Conservation (phyloP, 1,139 yeast genomes). For the Geotrichum klebahnii region DNA sequence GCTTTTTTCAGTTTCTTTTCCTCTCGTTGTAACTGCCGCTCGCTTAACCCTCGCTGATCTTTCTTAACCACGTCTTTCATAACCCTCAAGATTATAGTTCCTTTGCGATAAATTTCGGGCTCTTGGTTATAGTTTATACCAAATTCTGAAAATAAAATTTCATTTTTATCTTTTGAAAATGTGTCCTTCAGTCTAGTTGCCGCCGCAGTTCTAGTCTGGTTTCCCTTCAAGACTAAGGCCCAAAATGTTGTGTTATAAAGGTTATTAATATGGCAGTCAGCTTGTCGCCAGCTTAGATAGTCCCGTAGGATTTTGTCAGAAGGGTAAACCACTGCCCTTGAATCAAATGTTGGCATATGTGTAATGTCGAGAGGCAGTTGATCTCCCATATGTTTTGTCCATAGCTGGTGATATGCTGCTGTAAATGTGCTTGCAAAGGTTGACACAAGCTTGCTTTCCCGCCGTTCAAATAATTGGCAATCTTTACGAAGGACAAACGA, state of each 20-base stretch:
- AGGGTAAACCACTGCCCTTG: conserved; percentile 86
- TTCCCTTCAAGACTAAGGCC: conserved; percentile 73
- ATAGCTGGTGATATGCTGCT: conserved; percentile 62
- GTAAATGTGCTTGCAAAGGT: conserved; percentile 81
- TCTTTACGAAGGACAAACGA: conserved; percentile 65
- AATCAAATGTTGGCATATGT: conserved; percentile 81
- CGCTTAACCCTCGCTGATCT: conserved; percentile 31
- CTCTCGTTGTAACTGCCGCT: conserved; percentile 51
- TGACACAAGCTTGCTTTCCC: conserved; percentile 74
- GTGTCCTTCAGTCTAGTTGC: conserved; percentile 72
- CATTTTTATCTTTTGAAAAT: conserved; percentile 77
- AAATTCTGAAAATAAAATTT: conserved; percentile 69
- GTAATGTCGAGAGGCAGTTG: conserved; percentile 39
- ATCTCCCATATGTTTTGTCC: conserved; percentile 42
- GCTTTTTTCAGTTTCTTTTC: conserved; percentile 51
- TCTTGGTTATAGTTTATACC: conserved; percentile 88
- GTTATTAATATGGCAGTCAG: conserved; percentile 93
- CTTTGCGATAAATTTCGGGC: conserved; percentile 81
- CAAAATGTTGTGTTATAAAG: conserved; percentile 91
- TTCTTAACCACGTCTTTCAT: conserved; percentile 23
- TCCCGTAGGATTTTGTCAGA: conserved; percentile 58
- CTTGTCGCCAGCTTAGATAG: conserved; percentile 93
- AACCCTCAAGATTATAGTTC: conserved; percentile 68
- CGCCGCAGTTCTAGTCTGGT: conserved; percentile 68
- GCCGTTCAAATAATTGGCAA: conserved; percentile 69